These are phyloP conservation scores for Cyclocybe cylindracea DNA, from an alignment of 768 basidiomycete genomes.

Conservation along the genomic window DNA sequence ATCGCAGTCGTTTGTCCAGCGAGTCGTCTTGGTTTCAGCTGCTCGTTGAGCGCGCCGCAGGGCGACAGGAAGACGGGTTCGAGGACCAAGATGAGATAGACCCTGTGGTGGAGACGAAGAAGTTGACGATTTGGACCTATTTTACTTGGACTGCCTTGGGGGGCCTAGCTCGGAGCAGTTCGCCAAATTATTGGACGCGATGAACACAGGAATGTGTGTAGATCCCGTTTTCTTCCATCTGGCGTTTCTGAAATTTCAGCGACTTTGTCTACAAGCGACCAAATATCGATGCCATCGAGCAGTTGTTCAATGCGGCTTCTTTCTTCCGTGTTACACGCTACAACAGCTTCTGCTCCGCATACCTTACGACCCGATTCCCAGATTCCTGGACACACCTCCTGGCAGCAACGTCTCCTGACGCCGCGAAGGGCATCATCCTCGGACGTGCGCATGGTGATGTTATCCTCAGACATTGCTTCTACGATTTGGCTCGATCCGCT, in stretches of 20 bases:
- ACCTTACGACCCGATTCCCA: conserved; percentile 30
- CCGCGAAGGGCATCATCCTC: conserved; percentile 34
- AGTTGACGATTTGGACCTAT: neutral
- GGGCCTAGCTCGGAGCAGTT: too few species aligned
- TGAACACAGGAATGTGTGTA: neutral
- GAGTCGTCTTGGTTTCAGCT: conserved; percentile 24
- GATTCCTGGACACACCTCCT: conserved; percentile 16
- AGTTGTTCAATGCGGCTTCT: conserved; percentile 33
- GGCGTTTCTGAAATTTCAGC: neutral
- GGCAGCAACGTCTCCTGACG: conserved; percentile 13
- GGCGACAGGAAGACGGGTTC: conserved; percentile 1
- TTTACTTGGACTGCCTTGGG: neutral
- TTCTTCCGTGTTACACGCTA: conserved; percentile 27
- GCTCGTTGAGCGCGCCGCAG: conserved; percentile 16
- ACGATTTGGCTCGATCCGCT: conserved; percentile 29
- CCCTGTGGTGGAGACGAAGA: neutral
- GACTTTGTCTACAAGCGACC: conserved; percentile 23
- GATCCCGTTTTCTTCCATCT: neutral
- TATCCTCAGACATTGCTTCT: conserved; percentile 38
- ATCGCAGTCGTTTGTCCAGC: conserved; percentile 21
- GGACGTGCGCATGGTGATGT: conserved; percentile 24
- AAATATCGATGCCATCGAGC: conserved; percentile 23
- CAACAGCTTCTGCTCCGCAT: conserved; percentile 22
- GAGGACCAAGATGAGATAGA: neutral
- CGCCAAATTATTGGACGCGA: neutral